Evolutionary conservation across 208 protist species (phyloP), one percentile per base, ranked within the genome.

Genomic region (Leishmania lainsoni): DNA sequence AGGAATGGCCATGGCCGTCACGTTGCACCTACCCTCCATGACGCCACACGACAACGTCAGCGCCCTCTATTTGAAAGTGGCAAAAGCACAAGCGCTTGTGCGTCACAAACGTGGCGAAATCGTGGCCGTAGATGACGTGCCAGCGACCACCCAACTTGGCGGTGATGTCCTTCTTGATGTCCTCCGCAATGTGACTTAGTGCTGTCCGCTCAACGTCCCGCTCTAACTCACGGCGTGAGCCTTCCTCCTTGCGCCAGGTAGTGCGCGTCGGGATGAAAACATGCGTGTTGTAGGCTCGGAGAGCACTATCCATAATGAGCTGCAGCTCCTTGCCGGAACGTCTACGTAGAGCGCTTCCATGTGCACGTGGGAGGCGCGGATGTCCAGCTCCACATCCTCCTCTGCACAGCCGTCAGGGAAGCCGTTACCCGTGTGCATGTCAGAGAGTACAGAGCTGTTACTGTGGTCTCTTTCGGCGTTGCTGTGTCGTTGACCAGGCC

Each of bases 161-260:
- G 48, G 84, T 87, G 14, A 95, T 85, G 51, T 88, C 81, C 20
- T 81, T 87, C 70, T 94, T 93, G 54, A 97, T 93, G 69, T 90
- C 83, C 54, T 91, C 79, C 0, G 92, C 90, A 58, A 97, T 93
- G 73, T 91, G 87, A 32, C 87, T 69, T 80, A 95, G 52, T 17
- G 81, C 82, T 16, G 92, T 94, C 48, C 94, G 92, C 83, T 97
- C 92, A 2, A 95, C 87, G 35, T 97, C 94, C 4, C 90, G 86
- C 84, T 97, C 91, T 14, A 97, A 78, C 81, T 95, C 92, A 6
- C 88, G 85, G 20, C 85, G 81, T n/a, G 90, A 83, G 22, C 92
- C 94, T 75, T 95, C 91, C 61, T 95, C 92, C 80, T 97, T 97
- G 12, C 92, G 74, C 92, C 94, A 97, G 26, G 94, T 95, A n/a